Conservation (phyloP, 805 yeast species). For the Candida nanaspora region DNA sequence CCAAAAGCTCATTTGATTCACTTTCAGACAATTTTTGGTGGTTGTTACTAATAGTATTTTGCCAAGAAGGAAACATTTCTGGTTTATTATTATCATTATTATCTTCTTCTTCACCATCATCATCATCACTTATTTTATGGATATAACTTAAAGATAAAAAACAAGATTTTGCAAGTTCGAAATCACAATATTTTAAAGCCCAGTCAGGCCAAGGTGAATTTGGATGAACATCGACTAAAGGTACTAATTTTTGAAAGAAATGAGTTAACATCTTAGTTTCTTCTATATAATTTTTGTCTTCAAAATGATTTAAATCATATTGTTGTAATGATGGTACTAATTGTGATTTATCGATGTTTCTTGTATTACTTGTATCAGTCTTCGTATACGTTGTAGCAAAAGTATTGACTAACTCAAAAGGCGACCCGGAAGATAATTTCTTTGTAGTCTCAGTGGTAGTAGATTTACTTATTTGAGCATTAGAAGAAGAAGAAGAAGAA, state of each 20-base stretch:
- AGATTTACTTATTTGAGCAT: too few species aligned
- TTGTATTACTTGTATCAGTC: too few species aligned
- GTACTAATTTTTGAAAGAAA: conserved; percentile 36
- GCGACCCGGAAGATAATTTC: too few species aligned
- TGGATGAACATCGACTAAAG: conserved; percentile 31
- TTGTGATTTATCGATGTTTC: neutral
- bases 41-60: too few species aligned
- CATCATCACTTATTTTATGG: conserved; percentile 25
- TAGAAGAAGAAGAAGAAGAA: too few species aligned
- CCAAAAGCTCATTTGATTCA: conserved; percentile 25
- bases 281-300: conserved; percentile 1
- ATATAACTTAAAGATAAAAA: conserved; percentile 41
- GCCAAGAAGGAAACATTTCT: too few species aligned
- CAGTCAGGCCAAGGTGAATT: conserved; percentile 44
- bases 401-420: too few species aligned
- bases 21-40: neutral
- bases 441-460: too few species aligned
- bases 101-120: neutral
- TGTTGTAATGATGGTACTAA: too few species aligned
- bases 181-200: conserved; percentile 41
- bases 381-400: too few species aligned
- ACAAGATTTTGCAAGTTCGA: conserved; percentile 41
- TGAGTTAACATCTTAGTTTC: conserved; percentile 7
- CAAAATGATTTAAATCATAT: neutral
- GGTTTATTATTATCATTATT: too few species aligned